Evolutionary conservation across 768 basidiomycete species (phyloP), one percentile per base, ranked within the genome.

Genomic region (Punctularia strigosozonata): DNA sequence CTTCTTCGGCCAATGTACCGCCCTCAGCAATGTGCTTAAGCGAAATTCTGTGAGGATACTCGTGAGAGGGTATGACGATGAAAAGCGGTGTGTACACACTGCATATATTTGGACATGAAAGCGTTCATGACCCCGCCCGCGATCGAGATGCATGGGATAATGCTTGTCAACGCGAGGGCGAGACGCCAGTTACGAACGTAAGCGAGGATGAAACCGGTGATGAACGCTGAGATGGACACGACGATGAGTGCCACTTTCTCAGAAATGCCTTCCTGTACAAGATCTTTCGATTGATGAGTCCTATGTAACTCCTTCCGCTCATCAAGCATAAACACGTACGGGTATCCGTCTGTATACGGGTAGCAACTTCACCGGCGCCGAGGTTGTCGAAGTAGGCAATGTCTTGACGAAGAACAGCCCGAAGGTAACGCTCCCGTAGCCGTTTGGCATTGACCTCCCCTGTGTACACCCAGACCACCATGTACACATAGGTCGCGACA

Each of bases 331-430:
- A 25, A 17, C 21, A 62, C 76, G 45, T 52, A 83, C 83, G 86
- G 18, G 82, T 86, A 54, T 87, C 83, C 0, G 84, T 85, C 54
- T 87, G 81, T 44, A 95, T 95, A 31, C 90, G 77, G 6, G 91
- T 94, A 0, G 92, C 82, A 15, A 97, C 80, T 54, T 95, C 92
- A 43, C 92, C 92, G 4, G 91, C 81, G 25, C 92, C 90, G 39
- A 94, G 73, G 15, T 79, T 75, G 55, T 97, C 92, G 52, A 95
- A 95, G 63, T 73, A 95, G 12, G 80, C 78, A 46, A 92, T 79
- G 43, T 88, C 79, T 52, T 95, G 92, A 24, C 88, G 77, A 3
- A 97, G 65, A 12, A 91, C 62, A 3, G 90, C 76, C 40, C 68
- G 58, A 8, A 95, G 73, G 55, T 95, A 95, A 12, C 58, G 64